These are phyloP conservation scores for Phoenix roebelenii DNA, from an alignment of 176 grass and related monocot species.

Conservation along the genomic window DNA sequence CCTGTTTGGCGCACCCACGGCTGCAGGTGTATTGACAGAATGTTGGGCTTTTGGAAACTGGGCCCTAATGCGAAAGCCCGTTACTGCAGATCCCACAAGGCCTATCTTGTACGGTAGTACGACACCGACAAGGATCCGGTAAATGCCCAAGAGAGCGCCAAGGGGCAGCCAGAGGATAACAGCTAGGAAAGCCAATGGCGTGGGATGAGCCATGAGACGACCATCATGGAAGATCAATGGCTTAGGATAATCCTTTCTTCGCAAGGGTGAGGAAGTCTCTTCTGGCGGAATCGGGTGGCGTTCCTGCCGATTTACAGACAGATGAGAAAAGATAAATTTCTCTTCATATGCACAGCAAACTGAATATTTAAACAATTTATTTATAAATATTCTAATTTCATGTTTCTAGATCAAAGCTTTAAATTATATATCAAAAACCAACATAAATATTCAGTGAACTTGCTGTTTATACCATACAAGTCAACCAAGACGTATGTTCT, in stretches of 20 bases:
- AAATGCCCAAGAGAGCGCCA: slow-evolving; percentile 23
- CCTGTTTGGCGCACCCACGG: background rate
- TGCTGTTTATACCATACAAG: too few relatives aligned
- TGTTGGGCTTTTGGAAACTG: background rate
- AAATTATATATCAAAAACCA: too few relatives aligned
- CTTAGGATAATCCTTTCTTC: slow-evolving; percentile 26
- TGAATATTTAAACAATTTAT: too few relatives aligned
- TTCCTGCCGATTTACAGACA: slow-evolving; percentile 24
- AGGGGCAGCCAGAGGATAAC: slow-evolving; percentile 39
- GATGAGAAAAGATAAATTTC: slow-evolving; percentile 14
- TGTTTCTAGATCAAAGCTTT: too few relatives aligned
- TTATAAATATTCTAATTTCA: too few relatives aligned
- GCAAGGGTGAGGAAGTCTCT: slow-evolving; percentile 19
- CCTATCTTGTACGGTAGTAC: slow-evolving; percentile 23
- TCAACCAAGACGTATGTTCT: too few relatives aligned
- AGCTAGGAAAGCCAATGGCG: slow-evolving; percentile 20
- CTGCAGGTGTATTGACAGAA: background rate
- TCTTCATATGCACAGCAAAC: background rate
- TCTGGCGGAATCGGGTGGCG: slow-evolving; percentile 6
- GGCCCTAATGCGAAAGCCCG: slow-evolving; percentile 33
- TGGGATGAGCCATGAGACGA: slow-evolving; percentile 28
- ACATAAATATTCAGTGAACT: too few relatives aligned
- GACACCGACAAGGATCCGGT: slow-evolving; percentile 29
- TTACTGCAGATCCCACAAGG: slow-evolving; percentile 20
- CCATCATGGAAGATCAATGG: slow-evolving; percentile 69